Evolutionary conservation across 768 basidiomycete genomes (phyloP).

Genomic region (Mycena galericulata): DNA sequence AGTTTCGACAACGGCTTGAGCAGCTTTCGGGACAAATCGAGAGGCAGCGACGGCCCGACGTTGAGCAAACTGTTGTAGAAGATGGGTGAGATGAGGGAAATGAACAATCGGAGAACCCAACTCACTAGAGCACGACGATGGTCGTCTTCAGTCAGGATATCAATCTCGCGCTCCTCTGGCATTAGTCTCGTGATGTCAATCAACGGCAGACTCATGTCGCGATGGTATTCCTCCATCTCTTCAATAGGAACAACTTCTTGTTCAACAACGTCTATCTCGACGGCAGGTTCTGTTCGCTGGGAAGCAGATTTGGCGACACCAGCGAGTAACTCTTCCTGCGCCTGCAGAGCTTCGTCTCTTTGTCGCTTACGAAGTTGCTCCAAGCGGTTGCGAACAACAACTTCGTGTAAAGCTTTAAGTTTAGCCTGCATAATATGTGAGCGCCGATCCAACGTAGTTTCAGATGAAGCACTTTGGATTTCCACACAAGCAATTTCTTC

Average conservation of each 20-base stretch:
- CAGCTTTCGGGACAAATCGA: constrained; percentile 86
- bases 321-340: constrained; percentile 90
- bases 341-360: constrained; percentile 94
- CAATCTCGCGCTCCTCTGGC: constrained; percentile 84
- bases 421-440: constrained; percentile 71
- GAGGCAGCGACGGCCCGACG: constrained; percentile 87
- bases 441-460: constrained; percentile 12
- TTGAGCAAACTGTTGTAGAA: constrained; percentile 70
- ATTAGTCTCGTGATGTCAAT: constrained; percentile 78
- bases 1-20: constrained; percentile 68
- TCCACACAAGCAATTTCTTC: constrained; percentile 95
- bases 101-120: constrained; percentile 31
- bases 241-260: constrained; percentile 58
- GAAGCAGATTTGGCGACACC: constrained; percentile 77
- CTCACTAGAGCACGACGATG: constrained; percentile 75
- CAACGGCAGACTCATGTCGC: constrained; percentile 87
- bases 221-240: constrained; percentile 83
- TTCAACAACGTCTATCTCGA: constrained; percentile 45
- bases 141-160: constrained; percentile 77
- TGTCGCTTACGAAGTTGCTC: constrained; percentile 97
- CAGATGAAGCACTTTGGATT: constrained; percentile 79
- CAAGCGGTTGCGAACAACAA: constrained; percentile 94
- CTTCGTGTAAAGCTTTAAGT: constrained; percentile 91
- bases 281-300: constrained; percentile 52
- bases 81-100: constrained; percentile 13